phyloP scores from a whole-genome alignment of 352 stramenopile genomes.

The Phytopythium boreale region DNA sequence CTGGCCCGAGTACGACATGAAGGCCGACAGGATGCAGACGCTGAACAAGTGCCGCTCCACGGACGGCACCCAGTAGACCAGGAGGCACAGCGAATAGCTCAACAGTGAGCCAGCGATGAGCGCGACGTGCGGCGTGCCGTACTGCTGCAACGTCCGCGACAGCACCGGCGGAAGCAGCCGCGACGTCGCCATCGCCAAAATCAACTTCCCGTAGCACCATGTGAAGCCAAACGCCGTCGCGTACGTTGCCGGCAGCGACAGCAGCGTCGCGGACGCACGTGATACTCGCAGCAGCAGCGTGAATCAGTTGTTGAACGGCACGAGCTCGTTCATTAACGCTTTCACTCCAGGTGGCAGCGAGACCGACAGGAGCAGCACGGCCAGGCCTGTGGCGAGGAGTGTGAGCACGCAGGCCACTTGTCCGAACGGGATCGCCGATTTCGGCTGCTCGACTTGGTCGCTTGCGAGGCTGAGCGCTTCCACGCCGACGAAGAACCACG shows the following conservation, averaged over 20 bases:
- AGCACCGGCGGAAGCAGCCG: conserved; percentile 31
- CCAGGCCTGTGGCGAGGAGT: conserved; percentile 12
- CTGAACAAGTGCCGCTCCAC: conserved; percentile 24
- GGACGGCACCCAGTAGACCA: conserved; percentile 23
- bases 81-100: conserved; percentile 31
- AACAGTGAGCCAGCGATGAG: conserved; percentile 19
- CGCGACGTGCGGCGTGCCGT: conserved; percentile 17
- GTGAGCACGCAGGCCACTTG: conserved; percentile 26
- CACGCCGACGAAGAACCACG: conserved; percentile 27
- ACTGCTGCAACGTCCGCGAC: conserved; percentile 3
- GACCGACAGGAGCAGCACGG: conserved; percentile 16
- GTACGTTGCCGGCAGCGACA: conserved; percentile 47
- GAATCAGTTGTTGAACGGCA: conserved; percentile 39
- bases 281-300: conserved; percentile 16
- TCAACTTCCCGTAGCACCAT: conserved; percentile 50
- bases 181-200: conserved; percentile 41
- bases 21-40: conserved; percentile 29
- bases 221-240: conserved; percentile 50
- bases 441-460: conserved; percentile 21
- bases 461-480: conserved; percentile 16
- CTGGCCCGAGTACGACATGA: conserved; percentile 40
- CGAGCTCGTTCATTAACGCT: conserved; percentile 8
- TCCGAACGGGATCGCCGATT: conserved; percentile 17
- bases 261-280: conserved; percentile 17
- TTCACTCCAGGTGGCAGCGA: conserved; percentile 5